A percentile compares a stretch with the other conserved stretches of the same genome.
Conservation (phyloP, 176 grass and related monocot species). For the Coix lacrymajobi region DNA sequence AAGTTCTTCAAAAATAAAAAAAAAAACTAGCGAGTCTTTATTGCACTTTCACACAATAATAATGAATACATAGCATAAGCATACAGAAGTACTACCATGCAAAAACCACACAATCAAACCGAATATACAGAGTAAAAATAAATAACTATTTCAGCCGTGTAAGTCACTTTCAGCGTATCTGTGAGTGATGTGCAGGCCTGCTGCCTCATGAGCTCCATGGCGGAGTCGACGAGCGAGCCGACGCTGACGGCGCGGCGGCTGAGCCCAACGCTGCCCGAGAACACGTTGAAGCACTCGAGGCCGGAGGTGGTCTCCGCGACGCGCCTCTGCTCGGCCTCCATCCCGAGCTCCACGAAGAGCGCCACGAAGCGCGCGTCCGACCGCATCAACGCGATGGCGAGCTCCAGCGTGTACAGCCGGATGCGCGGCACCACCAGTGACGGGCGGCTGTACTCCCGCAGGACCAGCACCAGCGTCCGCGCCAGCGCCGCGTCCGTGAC, state of each 20-base stretch:
- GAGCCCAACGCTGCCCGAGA: slow-evolving; percentile 76
- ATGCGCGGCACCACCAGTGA: slow-evolving; percentile 52
- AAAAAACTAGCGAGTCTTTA: no score
- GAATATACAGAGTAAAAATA: background rate
- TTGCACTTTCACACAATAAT: no score
- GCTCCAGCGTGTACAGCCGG: slow-evolving; percentile 54
- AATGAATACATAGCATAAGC: no score
- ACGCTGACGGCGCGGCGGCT: slow-evolving; percentile 38
- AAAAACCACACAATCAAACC: background rate
- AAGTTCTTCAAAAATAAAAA: no score
- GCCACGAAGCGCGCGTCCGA: slow-evolving; percentile 21
- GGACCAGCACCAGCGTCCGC: slow-evolving; percentile 30
- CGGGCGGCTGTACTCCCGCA: slow-evolving; percentile 36
- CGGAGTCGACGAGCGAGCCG: slow-evolving; percentile 34
- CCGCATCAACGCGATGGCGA: slow-evolving; percentile 53
- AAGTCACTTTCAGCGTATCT: background rate
- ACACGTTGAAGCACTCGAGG: slow-evolving; percentile 74
- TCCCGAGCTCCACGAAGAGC: slow-evolving; percentile 38
- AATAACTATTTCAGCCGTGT: background rate
- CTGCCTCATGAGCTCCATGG: slow-evolving; percentile 34
- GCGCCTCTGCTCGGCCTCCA: slow-evolving; percentile 37
- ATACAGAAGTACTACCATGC: background rate
- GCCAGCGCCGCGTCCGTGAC: slow-evolving; percentile 35
- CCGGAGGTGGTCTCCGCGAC: slow-evolving; percentile 58
- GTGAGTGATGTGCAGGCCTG: background rate